Evolutionary conservation across 2,329 filamentous ascomycete species (phyloP), one percentile per base, ranked within the genome.

Genomic region (Alternaria ventricosa): DNA sequence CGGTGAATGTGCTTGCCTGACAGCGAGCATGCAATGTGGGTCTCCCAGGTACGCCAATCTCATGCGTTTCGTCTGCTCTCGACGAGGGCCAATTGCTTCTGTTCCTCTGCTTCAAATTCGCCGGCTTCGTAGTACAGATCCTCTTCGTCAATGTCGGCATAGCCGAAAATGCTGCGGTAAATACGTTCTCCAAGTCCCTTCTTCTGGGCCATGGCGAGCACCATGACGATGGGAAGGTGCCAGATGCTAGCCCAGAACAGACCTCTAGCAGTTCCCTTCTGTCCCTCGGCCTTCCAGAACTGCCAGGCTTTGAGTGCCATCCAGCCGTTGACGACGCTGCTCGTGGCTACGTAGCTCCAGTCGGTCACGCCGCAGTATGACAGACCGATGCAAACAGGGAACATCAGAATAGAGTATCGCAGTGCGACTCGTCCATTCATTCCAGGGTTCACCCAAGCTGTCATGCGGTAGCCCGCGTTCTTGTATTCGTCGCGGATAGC

Each of bases 161-260:
- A 78, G 7, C 78, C 78, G 47, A 80, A 72, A 5, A 79, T 27
- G 45, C 72, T 73, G 44, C 73, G 66, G 41, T 72, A 79, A 6
- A 80, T 47, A 18, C 77, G 69, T 60, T 79, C 76, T 6, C 68
- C 73, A n/a, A 80, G 56, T 3, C 94, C 95, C 82, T 94, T 97
- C 87, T 99, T 99, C 81, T 97, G 93, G 59, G 92, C 87, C 80
- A 98, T 90, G 3, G 94, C 95, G 64, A 97, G 84, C 50, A 97
- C 93, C 85, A 99, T 89, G 45, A 98, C 87, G 25, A 91, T 91
- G 0, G 96, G 96, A 51, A 99, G 80, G 82, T 97, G 94, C 96
- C 95, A 98, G 10, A 99, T 93, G 78, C 93, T 97, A 2, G 96
- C 94, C 96, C 96, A 99, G 80, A 99, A 99, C 56, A 99, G 80